Evolutionary conservation across 257 asterid species (phyloP).

Genomic region (Gentiana macrophylla): DNA sequence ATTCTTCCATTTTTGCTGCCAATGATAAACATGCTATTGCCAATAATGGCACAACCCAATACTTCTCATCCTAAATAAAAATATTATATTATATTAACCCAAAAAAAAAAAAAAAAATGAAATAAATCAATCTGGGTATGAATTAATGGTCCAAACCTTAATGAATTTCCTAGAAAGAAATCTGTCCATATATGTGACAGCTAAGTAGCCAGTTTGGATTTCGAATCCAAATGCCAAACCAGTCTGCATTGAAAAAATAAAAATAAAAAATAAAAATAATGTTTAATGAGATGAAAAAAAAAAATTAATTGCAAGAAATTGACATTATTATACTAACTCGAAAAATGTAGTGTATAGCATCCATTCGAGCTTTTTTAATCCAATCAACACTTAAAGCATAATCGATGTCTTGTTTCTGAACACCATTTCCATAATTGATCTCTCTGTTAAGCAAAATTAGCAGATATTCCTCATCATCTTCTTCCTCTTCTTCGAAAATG

Average conservation of each 20-base stretch:
- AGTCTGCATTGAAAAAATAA: conserved; percentile 5
- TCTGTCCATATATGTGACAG: conserved; percentile 43
- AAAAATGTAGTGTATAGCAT: conserved; percentile 40
- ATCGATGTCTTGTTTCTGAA: conserved; percentile 7
- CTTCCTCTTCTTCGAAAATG: background rate
- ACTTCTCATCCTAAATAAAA: conserved; percentile 17
- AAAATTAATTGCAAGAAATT: background rate
- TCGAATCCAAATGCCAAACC: conserved; percentile 26
- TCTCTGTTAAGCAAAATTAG: conserved; percentile 33
- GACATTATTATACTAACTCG: conserved; percentile 12
- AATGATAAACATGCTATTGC: conserved; percentile 50
- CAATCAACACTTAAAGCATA: conserved; percentile 7
- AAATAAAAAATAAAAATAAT: too few relatives aligned
- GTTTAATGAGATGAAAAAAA: background rate
- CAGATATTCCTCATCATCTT: conserved; percentile 31
- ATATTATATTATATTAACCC: background rate
- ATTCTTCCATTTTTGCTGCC: conserved; percentile 63
- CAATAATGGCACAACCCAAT: conserved; percentile 35
- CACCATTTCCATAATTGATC: conserved; percentile 9
- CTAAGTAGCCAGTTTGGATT: conserved; percentile 35
- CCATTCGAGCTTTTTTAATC: conserved; percentile 36
- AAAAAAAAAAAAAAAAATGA: background rate
- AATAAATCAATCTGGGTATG: background rate
- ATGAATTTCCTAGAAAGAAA: conserved; percentile 40
- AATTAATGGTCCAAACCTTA: conserved; percentile 18